Conservation (phyloP, 2,329 filamentous ascomycete species). For the Colletotrichum tamarilloi region DNA sequence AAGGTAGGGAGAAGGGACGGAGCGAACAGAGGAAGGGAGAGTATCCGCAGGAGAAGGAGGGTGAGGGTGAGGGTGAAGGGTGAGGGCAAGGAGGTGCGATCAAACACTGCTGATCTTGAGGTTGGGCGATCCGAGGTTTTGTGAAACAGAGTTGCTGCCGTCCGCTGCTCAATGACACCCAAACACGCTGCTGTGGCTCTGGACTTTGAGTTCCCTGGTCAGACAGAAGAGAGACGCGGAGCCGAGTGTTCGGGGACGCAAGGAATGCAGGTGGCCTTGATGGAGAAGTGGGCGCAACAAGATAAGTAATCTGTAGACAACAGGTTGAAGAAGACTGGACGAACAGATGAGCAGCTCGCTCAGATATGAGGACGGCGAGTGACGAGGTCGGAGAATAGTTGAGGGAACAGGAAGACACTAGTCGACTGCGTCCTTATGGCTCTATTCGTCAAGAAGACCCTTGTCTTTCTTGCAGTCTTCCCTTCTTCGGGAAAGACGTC, state of each 20-base stretch:
- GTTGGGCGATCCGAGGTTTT: slow-evolving; percentile 7
- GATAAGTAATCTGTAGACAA: not conserved
- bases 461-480: not conserved
- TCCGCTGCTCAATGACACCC: slow-evolving; percentile 30
- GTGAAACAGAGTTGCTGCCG: slow-evolving; percentile 28
- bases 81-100: not conserved
- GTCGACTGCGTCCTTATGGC: not conserved
- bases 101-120: slow-evolving; percentile 9
- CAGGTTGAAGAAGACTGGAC: not conserved
- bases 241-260: not conserved
- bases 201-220: not conserved
- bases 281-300: not conserved
- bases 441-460: not conserved
- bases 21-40: not conserved
- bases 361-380: not conserved
- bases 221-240: not conserved
- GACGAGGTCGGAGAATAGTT: not conserved
- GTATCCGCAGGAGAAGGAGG: not conserved
- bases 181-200: slow-evolving; percentile 28
- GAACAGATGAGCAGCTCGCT: not conserved
- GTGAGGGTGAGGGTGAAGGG: not conserved
- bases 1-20: not conserved
- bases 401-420: not conserved
- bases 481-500: slow-evolving; percentile 1
- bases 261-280: not conserved